Evolutionary conservation across 352 stramenopile species (phyloP).

Genomic region (Globisporangium middletonii): DNA sequence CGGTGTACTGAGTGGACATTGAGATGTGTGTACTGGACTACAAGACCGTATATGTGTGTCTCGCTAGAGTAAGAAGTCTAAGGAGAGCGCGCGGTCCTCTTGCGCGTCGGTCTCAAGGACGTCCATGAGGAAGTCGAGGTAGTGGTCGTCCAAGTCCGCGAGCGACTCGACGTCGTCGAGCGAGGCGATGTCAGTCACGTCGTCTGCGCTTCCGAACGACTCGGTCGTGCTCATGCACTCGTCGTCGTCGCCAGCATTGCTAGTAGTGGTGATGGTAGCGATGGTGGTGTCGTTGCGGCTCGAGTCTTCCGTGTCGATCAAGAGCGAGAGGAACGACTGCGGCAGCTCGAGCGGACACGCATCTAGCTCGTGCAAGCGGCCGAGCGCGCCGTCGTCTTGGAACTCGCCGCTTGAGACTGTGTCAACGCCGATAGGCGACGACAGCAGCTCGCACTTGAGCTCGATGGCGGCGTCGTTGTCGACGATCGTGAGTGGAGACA

Average conservation of each 20-base stretch:
- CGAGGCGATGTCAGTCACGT: not conserved
- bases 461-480: not conserved
- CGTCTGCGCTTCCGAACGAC: not conserved
- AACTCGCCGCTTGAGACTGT: not conserved
- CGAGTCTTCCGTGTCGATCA: no score
- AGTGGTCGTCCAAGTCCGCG: constrained; percentile 4
- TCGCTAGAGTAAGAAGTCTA: no score
- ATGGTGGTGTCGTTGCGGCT: no score
- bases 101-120: not conserved
- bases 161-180: constrained; percentile 6
- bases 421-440: not conserved
- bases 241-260: not conserved
- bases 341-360: no score
- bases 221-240: not conserved
- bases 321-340: no score
- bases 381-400: not conserved
- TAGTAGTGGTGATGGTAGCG: not conserved
- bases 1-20: no score
- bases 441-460: not conserved
- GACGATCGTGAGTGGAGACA: not conserved
- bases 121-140: constrained; percentile 10
- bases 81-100: no score
- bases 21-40: no score
- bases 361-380: no score
- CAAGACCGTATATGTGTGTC: no score